Evolutionary conservation across 352 stramenopile species (phyloP), one percentile per base, ranked within the genome.

Genomic region (Globisporangium cederbergense): DNA sequence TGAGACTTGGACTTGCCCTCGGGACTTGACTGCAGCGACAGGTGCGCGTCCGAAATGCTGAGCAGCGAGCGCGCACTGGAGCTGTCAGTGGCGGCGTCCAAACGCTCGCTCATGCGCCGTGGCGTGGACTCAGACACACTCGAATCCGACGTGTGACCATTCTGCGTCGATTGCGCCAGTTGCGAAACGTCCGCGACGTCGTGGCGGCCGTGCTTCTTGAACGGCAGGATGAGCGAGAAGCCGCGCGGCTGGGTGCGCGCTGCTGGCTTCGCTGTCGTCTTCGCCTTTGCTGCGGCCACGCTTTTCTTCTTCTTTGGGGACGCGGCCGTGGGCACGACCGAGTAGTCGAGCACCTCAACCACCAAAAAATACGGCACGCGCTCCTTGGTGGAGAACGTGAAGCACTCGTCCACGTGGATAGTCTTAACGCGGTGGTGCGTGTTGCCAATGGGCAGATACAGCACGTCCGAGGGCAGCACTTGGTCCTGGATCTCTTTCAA

Each of bases 341-440:
- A 79, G 58, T 91, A 93, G 58, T 95, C 86, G 43, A 95, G 68
- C 7, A 95, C 86, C 50, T 95, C 86, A 1, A 95, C 76, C 54
- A 84, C 91, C 16, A 95, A 60, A 30, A 95, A 89, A 54, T 90
- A 95, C 11, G 86, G 86, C 42, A 93, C 86, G n/a, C 86, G 77
- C 52, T 93, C 82, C 40, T 93, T 93, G 0, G 86, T 95, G 0
- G 83, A 93, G 46, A 95, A 95, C 8, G 82, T 83, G 58, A 93
- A 93, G 60, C 82, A 90, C 62, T 95, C 86, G 20, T 93, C 81
- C 0, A 87, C 73, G 25, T 77, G 71, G 65, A 95, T 80, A 4
- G 72, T 70, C 55, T 92, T 92, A 10, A 95, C 79, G 22, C 86
- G 83, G 54, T 93, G 84, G 36, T 75, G 88, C 11, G 81, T 77